These are phyloP conservation scores for Russula virescens DNA, from an alignment of 768 basidiomycete species.

Conservation along the genomic window DNA sequence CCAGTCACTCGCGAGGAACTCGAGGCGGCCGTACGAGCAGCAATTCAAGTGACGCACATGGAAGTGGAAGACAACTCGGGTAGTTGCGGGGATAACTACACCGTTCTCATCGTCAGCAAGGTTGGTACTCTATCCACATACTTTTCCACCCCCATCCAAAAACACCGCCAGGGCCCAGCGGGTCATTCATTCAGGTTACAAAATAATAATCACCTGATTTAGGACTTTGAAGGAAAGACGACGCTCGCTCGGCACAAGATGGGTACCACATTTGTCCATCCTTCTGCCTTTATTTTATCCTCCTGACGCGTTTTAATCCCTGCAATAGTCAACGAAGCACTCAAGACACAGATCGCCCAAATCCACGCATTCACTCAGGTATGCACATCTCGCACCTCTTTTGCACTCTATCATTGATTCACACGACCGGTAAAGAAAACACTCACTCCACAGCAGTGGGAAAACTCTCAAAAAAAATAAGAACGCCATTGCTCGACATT, in stretches of 20 bases:
- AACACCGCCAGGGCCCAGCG: background rate
- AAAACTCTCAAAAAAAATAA: conserved; percentile 38
- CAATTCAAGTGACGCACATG: conserved; percentile 58
- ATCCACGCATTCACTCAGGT: conserved; percentile 92
- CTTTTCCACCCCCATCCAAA: background rate
- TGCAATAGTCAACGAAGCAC: conserved; percentile 60
- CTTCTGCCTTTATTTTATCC: background rate
- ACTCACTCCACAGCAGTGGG: conserved; percentile 62
- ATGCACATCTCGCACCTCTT: conserved; percentile 13
- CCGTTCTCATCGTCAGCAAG: conserved; percentile 71
- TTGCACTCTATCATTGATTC: background rate
- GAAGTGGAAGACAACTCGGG: conserved; percentile 73
- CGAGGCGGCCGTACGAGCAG: conserved; percentile 56
- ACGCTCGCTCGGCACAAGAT: conserved; percentile 72
- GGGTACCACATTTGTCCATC: conserved; percentile 38
- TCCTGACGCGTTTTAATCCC: background rate
- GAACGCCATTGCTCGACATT: too few relatives aligned
- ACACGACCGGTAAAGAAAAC: conserved; percentile 49
- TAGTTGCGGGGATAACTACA: conserved; percentile 77
- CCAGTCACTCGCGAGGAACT: conserved; percentile 52
- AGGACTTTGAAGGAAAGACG: conserved; percentile 75
- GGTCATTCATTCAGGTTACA: too few relatives aligned
- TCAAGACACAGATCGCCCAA: conserved; percentile 69
- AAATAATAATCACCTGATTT: background rate
- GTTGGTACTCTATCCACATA: conserved; percentile 32